These are phyloP conservation scores for Candida silvatica DNA, from an alignment of 805 yeast genomes.

Conservation along the genomic window DNA sequence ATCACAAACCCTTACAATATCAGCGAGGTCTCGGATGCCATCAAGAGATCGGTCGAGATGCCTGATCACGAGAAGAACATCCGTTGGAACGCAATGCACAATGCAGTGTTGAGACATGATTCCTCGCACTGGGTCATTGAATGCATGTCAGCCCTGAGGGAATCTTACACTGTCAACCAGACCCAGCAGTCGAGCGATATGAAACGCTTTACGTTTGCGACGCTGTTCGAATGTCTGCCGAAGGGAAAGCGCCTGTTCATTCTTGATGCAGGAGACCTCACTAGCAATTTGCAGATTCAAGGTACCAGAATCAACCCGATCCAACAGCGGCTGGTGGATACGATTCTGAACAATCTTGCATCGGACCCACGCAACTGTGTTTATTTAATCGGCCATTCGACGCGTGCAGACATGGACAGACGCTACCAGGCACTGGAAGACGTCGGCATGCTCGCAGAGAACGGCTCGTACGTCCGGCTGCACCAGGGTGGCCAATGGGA, in stretches of 20 bases:
- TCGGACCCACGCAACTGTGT: slow-evolving; percentile 54
- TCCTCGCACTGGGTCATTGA: slow-evolving; percentile 65
- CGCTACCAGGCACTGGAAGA: slow-evolving; percentile 58
- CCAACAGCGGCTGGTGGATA: slow-evolving; percentile 53
- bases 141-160: slow-evolving; percentile 44
- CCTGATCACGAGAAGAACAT: slow-evolving; percentile 41
- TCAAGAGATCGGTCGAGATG: slow-evolving; percentile 62
- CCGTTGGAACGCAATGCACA: slow-evolving; percentile 55
- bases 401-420: slow-evolving; percentile 56
- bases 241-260: slow-evolving; percentile 36
- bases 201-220: slow-evolving; percentile 14
- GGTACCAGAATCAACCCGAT: slow-evolving; percentile 35
- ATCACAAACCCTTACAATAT: slow-evolving; percentile 90
- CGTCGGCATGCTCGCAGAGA: slow-evolving; percentile 82
- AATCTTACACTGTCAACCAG: slow-evolving; percentile 36
- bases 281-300: slow-evolving; percentile 24
- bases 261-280: slow-evolving; percentile 41
- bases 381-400: slow-evolving; percentile 61
- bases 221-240: neutral
- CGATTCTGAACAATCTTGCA: slow-evolving; percentile 51
- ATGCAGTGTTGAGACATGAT: slow-evolving; percentile 57
- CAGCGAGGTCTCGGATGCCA: slow-evolving; percentile 52
- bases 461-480: slow-evolving; percentile 71
- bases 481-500: slow-evolving; percentile 49
- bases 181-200: slow-evolving; percentile 14